Evolutionary conservation across 495 filamentous ascomycete genomes (phyloP), one percentile per base, ranked within the genome.

Genomic region (Hyphodiscus hymeniophilus): DNA sequence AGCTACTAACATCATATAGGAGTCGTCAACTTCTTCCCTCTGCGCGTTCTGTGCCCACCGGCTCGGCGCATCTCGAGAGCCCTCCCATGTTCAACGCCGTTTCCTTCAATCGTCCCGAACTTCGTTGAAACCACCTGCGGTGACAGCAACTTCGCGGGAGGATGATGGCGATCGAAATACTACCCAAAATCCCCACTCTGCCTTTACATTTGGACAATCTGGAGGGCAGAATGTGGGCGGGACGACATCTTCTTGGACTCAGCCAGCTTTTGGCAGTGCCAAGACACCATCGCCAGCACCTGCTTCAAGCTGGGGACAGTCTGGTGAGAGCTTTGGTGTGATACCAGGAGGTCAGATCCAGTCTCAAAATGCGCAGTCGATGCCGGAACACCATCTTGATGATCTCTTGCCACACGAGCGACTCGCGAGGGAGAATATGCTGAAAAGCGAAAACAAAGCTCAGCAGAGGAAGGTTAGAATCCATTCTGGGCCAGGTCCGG

Each of bases 21-120:
- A 61, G 47, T 26, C 51, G 0, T 20, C 51, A n/a, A 46, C 46
- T 42, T 21, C 51, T 23, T 57, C 54, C 10, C 8, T 61, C 15
- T 61, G 58, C 34, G 52, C 55, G 26, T 61, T 61, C 36, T 61
- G 58, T 33, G 55, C 58, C 10, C 48, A 55, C 41, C 47, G 49
- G 38, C 42, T 57, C 20, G 51, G 54, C n/a, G 49, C 51, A 50
- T 30, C 31, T 57, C 51, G 48, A 16, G 38, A 17, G 21, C 42
- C 53, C 17, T 49, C 54, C 0, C 50, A 55, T 45, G 41, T 53
- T 20, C 54, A 57, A 36, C 50, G 58, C 10, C 47, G 54, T 35
- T 57, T 55, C 23, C 31, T 60, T 21, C 54, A 57, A 40, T 57
- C 58, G 3, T 50, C 51, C 21, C 51, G 42, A 11, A 44, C 54